Evolutionary conservation across 2,329 filamentous ascomycete genomes (phyloP), one percentile per base, ranked within the genome.

Genomic region (Podosphaera fusca): DNA sequence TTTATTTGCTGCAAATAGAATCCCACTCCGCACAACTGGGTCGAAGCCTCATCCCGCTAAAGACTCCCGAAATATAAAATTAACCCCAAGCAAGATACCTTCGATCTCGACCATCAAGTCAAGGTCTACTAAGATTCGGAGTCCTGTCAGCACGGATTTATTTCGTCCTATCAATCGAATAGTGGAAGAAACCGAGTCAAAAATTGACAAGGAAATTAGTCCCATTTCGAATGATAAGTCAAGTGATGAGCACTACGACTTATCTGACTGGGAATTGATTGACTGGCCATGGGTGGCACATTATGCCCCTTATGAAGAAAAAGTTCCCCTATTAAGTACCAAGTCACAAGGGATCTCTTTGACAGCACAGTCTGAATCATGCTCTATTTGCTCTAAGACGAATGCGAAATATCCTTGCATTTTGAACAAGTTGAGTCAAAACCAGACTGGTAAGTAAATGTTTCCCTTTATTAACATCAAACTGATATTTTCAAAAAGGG

Each of bases 281-380:
- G 45, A 56, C 55, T 56, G 55, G 55, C 55, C 55, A 34, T 56
- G 55, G 55, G 55, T 50, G 30, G 50, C 55, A 38, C 55, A 42
- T 29, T 56, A 56, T 56, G 10, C 33, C 12, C 55, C 55, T 7
- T 38, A 31, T 29, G 35, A 38, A 6, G 9, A 5, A 29, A 40
- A 36, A 38, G 9, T 40, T 21, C 33, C 40, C 9, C 31, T 40
- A 38, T 40, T 34, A 29, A 34, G 40, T 40, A 21, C 21, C 40
- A 38, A 54, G 10, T 10, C 10, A 6, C 10, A 38, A 21, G 29
- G 36, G 6, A 29, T 54, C 10, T 54, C 36, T 40, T 21, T 12
- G 2, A 40, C 21, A 12, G 14, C 51, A 21, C 9, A 5, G 12
- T 30, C 49, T 12, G 31, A 51, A 51, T 33, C 12, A 34, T 51